Conservation (phyloP, 306 rosid genomes). For the Citrullus mucosospermus region DNA sequence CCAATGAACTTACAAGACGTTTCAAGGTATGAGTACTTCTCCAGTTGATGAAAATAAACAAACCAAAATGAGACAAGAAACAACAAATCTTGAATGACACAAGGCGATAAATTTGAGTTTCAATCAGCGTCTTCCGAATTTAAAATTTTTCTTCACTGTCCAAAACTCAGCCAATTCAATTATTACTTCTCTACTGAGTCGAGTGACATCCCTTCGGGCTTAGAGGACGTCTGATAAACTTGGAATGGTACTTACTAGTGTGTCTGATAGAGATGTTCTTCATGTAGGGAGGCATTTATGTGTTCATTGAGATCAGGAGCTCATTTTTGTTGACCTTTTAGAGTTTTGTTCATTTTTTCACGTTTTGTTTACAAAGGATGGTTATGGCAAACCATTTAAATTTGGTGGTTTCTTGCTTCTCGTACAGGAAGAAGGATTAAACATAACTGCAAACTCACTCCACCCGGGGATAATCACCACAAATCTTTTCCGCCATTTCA, state of each 20-base stretch:
- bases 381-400: not conserved
- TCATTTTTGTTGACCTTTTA: not conserved
- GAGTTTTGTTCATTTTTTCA: not conserved
- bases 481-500: slow-evolving; percentile 48
- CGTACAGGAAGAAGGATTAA: slow-evolving; percentile 54
- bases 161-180: not conserved
- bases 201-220: not conserved
- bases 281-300: not conserved
- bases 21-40: slow-evolving; percentile 38
- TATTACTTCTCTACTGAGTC: not conserved
- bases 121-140: not conserved
- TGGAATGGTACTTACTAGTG: too few relatives aligned
- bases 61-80: not conserved
- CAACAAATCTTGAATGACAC: not conserved
- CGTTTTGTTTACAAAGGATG: not conserved
- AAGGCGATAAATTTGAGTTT: not conserved
- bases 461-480: slow-evolving; percentile 72
- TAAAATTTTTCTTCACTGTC: not conserved
- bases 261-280: not conserved
- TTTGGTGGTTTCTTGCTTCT: slow-evolving; percentile 14
- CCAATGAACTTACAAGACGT: slow-evolving; percentile 60
- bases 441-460: slow-evolving; percentile 74
- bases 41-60: not conserved
- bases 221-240: not conserved
- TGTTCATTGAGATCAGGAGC: not conserved